Conservation (phyloP, 345 rosid genomes). For the Pelargonium nanum region DNA sequence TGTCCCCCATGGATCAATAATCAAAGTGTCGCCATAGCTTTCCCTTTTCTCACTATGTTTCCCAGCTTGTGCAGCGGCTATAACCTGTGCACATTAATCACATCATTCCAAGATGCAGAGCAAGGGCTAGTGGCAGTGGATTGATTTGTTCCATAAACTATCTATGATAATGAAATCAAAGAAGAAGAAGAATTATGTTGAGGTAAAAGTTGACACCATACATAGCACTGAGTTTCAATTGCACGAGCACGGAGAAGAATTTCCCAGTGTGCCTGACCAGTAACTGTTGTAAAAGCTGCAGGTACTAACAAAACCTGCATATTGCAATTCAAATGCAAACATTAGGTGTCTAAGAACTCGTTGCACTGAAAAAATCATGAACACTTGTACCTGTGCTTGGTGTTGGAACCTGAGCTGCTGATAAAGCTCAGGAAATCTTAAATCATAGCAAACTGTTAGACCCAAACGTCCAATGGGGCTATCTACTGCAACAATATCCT, state of each 20-base stretch:
- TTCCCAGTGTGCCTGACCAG: constrained; percentile 97
- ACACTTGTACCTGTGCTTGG: constrained; percentile 51
- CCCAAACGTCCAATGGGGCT: constrained; percentile 84
- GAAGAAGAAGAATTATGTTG: not conserved
- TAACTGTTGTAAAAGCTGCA: constrained; percentile 75
- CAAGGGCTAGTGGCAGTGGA: not conserved
- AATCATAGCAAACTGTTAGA: constrained; percentile 75
- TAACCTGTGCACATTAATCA: constrained; percentile 31
- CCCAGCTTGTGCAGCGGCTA: constrained; percentile 91
- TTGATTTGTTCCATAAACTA: not conserved
- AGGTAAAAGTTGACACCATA: constrained; percentile 22
- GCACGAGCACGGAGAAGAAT: constrained; percentile 87
- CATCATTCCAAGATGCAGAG: not conserved
- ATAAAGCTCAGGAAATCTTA: constrained; percentile 87
- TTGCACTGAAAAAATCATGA: not conserved
- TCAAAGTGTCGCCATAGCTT: constrained; percentile 70
- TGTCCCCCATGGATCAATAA: constrained; percentile 93
- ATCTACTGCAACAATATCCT: constrained; percentile 56
- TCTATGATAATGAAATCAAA: not conserved
- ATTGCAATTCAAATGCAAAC: constrained; percentile 2
- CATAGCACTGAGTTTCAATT: constrained; percentile 92
- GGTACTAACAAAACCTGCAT: constrained; percentile 73
- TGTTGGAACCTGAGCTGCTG: constrained; percentile 79
- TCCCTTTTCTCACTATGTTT: constrained; percentile 74
- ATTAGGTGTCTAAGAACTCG: not conserved